Percentiles rank a stretch among this genome's conserved stretches.
These are phyloP conservation scores for Yamadazyma philogaea DNA, from an alignment of 805 yeast genomes.

Conservation along the genomic window DNA sequence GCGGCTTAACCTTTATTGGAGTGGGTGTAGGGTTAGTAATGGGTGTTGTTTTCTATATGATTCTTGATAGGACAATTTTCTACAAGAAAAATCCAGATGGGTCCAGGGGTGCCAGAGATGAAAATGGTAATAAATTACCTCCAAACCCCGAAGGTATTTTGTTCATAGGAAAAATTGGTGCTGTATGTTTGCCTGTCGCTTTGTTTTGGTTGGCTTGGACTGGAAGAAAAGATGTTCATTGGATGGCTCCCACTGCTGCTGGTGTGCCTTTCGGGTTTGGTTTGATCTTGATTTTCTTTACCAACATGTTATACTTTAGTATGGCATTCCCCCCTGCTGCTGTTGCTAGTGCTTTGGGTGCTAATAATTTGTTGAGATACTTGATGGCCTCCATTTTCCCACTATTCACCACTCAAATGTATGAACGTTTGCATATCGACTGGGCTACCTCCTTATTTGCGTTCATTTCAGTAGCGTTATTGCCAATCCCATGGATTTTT, in stretches of 20 bases:
- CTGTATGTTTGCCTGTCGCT: constrained; percentile 61
- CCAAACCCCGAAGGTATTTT: constrained; percentile 62
- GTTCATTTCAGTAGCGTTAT: constrained; percentile 63
- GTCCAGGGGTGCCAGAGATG: constrained; percentile 52
- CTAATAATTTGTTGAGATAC: constrained; percentile 78
- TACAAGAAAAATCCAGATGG: constrained; percentile 64
- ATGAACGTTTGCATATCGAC: constrained; percentile 60
- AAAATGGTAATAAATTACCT: constrained; percentile 50
- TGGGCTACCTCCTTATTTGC: constrained; percentile 78
- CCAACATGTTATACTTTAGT: constrained; percentile 65
- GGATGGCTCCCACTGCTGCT: constrained; percentile 74
- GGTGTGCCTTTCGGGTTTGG: constrained; percentile 82
- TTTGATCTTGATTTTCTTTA: constrained; percentile 65
- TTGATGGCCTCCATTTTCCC: constrained; percentile 78
- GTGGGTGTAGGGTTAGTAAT: constrained; percentile 64
- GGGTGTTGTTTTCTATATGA: constrained; percentile 53
- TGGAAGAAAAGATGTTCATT: constrained; percentile 55
- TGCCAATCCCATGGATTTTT: constrained; percentile 75
- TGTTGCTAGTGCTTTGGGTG: constrained; percentile 87
- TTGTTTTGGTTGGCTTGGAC: constrained; percentile 86
- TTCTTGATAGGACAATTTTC: constrained; percentile 45
- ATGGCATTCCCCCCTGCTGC: constrained; percentile 69
- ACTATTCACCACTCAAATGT: constrained; percentile 82
- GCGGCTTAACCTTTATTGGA: constrained; percentile 70
- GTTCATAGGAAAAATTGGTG: constrained; percentile 62